A percentile compares a stretch with the other conserved stretches of the same genome.
These are phyloP conservation scores for Styphnolobium japonicum DNA, from an alignment of 306 rosid species.

Conservation along the genomic window DNA sequence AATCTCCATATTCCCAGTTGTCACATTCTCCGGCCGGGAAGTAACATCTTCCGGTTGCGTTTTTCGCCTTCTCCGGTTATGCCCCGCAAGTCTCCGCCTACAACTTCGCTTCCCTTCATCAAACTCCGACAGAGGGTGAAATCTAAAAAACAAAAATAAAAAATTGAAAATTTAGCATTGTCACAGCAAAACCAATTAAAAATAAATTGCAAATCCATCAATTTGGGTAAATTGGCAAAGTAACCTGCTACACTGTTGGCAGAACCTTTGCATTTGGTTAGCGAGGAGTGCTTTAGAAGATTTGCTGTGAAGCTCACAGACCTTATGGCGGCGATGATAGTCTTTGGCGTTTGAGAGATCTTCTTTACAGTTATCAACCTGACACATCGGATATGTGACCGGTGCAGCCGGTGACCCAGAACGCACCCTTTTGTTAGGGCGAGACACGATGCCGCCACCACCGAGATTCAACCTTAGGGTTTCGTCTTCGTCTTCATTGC, in stretches of 20 bases:
- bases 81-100: constrained; percentile 90
- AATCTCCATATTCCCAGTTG: constrained; percentile 54
- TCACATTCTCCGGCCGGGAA: constrained; percentile 40
- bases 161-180: background rate
- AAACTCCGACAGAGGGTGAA: constrained; percentile 76
- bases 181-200: background rate
- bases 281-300: constrained; percentile 65
- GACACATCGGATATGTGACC: constrained; percentile 71
- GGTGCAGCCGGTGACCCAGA: constrained; percentile 62
- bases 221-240: background rate
- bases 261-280: constrained; percentile 78
- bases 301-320: constrained; percentile 82
- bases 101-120: constrained; percentile 94
- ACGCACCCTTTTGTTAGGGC: constrained; percentile 61
- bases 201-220: background rate
- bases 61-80: constrained; percentile 80
- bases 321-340: constrained; percentile 89
- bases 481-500: constrained; percentile 32
- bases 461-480: constrained; percentile 62
- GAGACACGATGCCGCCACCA: constrained; percentile 20
- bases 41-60: constrained; percentile 75
- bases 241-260: constrained; percentile 97
- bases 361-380: constrained; percentile 80
- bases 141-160: constrained; percentile 32
- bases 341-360: constrained; percentile 82